Evolutionary conservation across 164 flowering plant genomes (phyloP).

Genomic region (Vitis amurensis): DNA sequence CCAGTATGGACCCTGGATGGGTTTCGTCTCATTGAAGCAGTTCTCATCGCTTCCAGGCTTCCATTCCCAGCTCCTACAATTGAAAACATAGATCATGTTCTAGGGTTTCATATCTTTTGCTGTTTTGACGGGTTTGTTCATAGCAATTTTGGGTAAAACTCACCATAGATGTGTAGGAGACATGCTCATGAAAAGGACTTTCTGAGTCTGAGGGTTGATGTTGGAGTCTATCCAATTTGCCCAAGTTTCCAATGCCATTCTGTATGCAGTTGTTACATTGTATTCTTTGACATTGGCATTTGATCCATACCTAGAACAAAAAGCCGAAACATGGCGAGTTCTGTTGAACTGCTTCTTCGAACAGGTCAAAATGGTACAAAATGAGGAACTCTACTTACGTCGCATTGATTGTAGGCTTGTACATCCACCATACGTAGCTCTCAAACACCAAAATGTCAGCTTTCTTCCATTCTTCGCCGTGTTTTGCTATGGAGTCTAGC

Average conservation of each 20-base stretch:
- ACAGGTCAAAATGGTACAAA: neutral
- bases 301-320: constrained; percentile 46
- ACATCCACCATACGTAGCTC: constrained; percentile 98
- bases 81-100: neutral
- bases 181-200: constrained; percentile 79
- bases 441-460: constrained; percentile 77
- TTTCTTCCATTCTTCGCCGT: constrained; percentile 74
- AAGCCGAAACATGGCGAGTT: neutral
- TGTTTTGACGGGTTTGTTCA: neutral
- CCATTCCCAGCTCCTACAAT: constrained; percentile 93
- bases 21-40: constrained; percentile 77
- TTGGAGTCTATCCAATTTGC: constrained; percentile 75
- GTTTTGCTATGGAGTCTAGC: constrained; percentile 79
- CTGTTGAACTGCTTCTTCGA: too few species aligned
- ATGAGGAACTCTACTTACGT: constrained; percentile 45
- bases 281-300: constrained; percentile 52
- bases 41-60: constrained; percentile 64
- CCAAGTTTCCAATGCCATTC: constrained; percentile 78
- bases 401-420: constrained; percentile 78
- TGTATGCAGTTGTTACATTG: constrained; percentile 76
- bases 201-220: constrained; percentile 59
- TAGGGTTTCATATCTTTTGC: too few species aligned
- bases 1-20: constrained; percentile 68
- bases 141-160: constrained; percentile 18
- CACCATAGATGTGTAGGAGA: constrained; percentile 94